These are phyloP conservation scores for Russula sp. DNA, from an alignment of 768 basidiomycete species.

Conservation along the genomic window DNA sequence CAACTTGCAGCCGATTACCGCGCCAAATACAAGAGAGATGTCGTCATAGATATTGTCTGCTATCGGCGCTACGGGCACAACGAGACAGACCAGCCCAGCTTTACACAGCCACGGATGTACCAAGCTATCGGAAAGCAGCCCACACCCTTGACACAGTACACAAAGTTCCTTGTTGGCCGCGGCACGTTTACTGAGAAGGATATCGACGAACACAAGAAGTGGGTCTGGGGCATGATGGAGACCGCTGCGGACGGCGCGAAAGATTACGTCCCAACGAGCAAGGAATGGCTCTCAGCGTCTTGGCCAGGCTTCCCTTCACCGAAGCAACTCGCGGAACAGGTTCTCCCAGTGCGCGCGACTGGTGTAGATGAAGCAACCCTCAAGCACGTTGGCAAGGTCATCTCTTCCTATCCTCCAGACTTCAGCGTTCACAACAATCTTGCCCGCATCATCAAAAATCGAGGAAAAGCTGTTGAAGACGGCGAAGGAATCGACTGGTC, in stretches of 20 bases:
- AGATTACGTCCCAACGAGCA: slow-evolving; percentile 91
- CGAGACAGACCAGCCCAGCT: slow-evolving; percentile 97
- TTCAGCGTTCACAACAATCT: slow-evolving; percentile 92
- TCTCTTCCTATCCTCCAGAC: slow-evolving; percentile 80
- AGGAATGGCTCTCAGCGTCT: slow-evolving; percentile 96
- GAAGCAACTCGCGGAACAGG: slow-evolving; percentile 87
- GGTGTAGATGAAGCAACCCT: slow-evolving; percentile 75
- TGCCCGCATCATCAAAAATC: slow-evolving; percentile 80
- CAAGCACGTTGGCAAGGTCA: slow-evolving; percentile 78
- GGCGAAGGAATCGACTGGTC: slow-evolving; percentile 96
- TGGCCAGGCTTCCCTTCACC: slow-evolving; percentile 99
- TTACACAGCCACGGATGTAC: slow-evolving; percentile 99
- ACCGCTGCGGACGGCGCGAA: slow-evolving; percentile 91
- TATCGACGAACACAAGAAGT: slow-evolving; percentile 96
- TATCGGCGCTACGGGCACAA: slow-evolving; percentile 99
- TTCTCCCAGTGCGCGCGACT: slow-evolving; percentile 87
- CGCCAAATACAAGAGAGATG: slow-evolving; percentile 98
- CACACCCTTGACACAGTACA: slow-evolving; percentile 87
- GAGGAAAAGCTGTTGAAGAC: slow-evolving; percentile 90
- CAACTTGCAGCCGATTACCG: slow-evolving; percentile 98
- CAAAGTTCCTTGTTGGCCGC: slow-evolving; percentile 84
- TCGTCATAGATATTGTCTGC: slow-evolving; percentile 97
- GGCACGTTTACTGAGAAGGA: slow-evolving; percentile 94
- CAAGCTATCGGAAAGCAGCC: slow-evolving; percentile 93
- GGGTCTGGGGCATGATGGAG: slow-evolving; percentile 99